phyloP scores from a whole-genome alignment of 495 filamentous ascomycete genomes.

The Neurospora sublineolata region DNA sequence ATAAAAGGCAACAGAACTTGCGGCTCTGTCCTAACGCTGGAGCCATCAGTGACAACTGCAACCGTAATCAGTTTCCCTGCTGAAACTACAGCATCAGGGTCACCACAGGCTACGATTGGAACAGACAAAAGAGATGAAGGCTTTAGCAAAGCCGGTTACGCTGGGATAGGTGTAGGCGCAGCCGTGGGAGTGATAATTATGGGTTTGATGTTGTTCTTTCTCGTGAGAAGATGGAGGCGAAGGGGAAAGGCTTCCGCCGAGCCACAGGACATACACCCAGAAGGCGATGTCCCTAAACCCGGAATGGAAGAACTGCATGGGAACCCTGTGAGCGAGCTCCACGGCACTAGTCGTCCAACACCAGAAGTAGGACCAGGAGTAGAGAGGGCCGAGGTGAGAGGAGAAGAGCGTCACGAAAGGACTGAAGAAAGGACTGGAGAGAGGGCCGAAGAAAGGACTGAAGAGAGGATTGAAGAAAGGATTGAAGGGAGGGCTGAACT shows the following conservation, averaged over 20 bases:
- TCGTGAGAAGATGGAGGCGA: not conserved
- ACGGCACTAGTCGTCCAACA: not conserved
- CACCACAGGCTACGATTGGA: not conserved
- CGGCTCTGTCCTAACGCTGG: no score
- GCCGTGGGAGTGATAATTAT: not conserved
- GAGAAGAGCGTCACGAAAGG: not conserved
- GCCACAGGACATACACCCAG: not conserved
- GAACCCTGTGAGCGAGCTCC: not conserved
- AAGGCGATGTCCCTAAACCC: not conserved
- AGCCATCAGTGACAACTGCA: not conserved
- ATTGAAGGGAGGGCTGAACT: not conserved
- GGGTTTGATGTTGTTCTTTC: not conserved
- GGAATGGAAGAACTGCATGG: not conserved
- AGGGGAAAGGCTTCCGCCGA: not conserved
- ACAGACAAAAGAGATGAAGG: not conserved
- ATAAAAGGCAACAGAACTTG: not conserved
- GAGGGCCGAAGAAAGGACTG: not conserved
- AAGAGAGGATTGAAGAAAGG: not conserved
- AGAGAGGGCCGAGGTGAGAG: not conserved
- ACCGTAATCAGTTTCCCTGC: not conserved
- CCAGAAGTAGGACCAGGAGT: not conserved
- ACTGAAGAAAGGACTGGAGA: not conserved
- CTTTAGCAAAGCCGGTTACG: not conserved
- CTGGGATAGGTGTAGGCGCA: not conserved
- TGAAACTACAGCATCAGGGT: not conserved